Conservation (phyloP, 2,329 filamentous ascomycete genomes). For the Scleromitrula shiraiana region DNA sequence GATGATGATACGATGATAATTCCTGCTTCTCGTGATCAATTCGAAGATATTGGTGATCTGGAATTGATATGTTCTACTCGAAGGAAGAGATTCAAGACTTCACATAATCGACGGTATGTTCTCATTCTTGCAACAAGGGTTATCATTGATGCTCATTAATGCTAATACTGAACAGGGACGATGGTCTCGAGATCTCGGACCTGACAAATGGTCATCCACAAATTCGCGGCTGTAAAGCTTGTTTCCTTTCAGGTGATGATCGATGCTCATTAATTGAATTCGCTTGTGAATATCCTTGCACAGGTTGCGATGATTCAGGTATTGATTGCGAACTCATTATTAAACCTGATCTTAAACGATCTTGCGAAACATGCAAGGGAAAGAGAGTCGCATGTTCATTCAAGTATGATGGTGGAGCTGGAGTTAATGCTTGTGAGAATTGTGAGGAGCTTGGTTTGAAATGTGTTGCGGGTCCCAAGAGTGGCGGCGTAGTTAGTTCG, state of each 20-base stretch:
- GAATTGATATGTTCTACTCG: not conserved
- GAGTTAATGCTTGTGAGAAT: slow-evolving; percentile 14
- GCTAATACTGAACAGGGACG: slow-evolving; percentile 14
- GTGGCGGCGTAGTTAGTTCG: not conserved
- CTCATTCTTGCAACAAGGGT: not conserved
- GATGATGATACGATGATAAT: not conserved
- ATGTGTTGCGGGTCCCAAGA: slow-evolving; percentile 17
- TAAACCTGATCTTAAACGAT: slow-evolving; percentile 16
- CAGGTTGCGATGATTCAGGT: slow-evolving; percentile 18
- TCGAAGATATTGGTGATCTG: slow-evolving; percentile 2
- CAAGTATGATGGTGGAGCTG: slow-evolving; percentile 15
- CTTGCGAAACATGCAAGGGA: slow-evolving; percentile 19
- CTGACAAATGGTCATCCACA: slow-evolving; percentile 20
- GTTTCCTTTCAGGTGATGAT: slow-evolving; percentile 20
- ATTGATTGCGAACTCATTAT: slow-evolving; percentile 18
- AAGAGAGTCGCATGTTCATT: slow-evolving; percentile 18
- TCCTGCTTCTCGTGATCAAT: too few species aligned
- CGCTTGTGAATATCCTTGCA: slow-evolving; percentile 20
- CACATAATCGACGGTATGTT: slow-evolving; percentile 2
- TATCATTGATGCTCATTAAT: too few species aligned
- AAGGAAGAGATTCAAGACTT: slow-evolving; percentile 3
- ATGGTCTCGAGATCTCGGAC: slow-evolving; percentile 17
- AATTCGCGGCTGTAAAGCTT: slow-evolving; percentile 23
- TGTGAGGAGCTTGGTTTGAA: slow-evolving; percentile 14
- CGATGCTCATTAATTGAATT: slow-evolving; percentile 21